These are phyloP conservation scores for Pyricularia sp. DNA, from an alignment of 2,329 filamentous ascomycete genomes.

Conservation along the genomic window DNA sequence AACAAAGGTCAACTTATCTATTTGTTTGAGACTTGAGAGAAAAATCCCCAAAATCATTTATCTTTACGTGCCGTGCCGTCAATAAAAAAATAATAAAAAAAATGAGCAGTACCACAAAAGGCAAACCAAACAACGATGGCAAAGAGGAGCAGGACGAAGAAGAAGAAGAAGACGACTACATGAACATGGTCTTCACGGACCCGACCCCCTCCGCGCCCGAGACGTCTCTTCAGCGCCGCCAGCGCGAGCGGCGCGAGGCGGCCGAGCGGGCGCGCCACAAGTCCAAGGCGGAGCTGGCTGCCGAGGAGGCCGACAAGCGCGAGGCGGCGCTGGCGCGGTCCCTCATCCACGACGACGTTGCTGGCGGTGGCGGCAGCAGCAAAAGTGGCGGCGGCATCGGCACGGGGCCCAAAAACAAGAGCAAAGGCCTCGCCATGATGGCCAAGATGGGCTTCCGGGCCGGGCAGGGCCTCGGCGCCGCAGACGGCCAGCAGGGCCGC, in stretches of 20 bases:
- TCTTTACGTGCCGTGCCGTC: too few species aligned
- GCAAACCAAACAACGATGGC: slow-evolving; percentile 27
- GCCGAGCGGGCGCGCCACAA: slow-evolving; percentile 55
- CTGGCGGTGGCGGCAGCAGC: slow-evolving; percentile 12
- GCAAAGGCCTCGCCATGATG: slow-evolving; percentile 94
- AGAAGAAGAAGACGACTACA: slow-evolving; percentile 66
- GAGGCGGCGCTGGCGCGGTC: slow-evolving; percentile 67
- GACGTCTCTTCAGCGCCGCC: slow-evolving; percentile 40
- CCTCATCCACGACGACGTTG: slow-evolving; percentile 40
- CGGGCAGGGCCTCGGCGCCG: slow-evolving; percentile 56
- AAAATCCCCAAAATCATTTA: too few species aligned
- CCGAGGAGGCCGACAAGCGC: slow-evolving; percentile 56
- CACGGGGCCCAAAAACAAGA: slow-evolving; percentile 34
- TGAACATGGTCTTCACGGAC: slow-evolving; percentile 85
- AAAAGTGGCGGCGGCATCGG: too few species aligned
- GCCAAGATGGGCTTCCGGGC: slow-evolving; percentile 81
- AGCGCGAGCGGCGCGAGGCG: slow-evolving; percentile 45
- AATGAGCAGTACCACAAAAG: neutral
- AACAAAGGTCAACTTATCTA: too few species aligned
- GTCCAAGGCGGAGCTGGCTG: slow-evolving; percentile 73
- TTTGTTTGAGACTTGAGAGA: too few species aligned
- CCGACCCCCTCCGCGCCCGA: slow-evolving; percentile 27
- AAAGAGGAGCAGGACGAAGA: slow-evolving; percentile 36
- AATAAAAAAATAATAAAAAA: neutral
- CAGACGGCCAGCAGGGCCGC: slow-evolving; percentile 5